Evolutionary conservation across 2,329 filamentous ascomycete species (phyloP), one percentile per base, ranked within the genome.

Genomic region (Exserohilum rostratum): DNA sequence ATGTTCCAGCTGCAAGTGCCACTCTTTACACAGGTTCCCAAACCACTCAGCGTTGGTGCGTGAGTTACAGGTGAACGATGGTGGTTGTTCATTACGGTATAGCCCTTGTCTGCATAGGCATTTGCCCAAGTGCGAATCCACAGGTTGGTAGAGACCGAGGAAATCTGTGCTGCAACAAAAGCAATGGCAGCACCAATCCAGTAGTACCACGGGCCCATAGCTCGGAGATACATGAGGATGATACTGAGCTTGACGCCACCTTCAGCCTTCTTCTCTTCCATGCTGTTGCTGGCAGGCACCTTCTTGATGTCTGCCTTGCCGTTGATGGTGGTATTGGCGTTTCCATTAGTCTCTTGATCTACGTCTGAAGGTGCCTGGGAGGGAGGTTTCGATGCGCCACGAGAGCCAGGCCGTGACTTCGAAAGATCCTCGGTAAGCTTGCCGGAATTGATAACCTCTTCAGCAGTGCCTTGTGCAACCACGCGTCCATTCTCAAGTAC

Each of bases 151-250:
- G 89, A 91, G 2, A 98, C 89, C 20, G 90, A 90, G 3, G 90
- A 89, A 30, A 96, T 74, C 72, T 99, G 95, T 71, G 97, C 93
- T 39, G 89, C 78, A 25, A 83, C 82, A 69, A 99, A 98, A 33
- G 93, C 87, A 4, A 87, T 63, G 12, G 87, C 77, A 17, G 93
- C 90, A 31, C 90, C 78, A 43, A 89, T 75, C 95, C 95, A 99
- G 78, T 96, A 99, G 83, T 91, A 93, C 91, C 92, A 96, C 4
- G 88, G 83, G n/a, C 95, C 95, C 95, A 99, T 99, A 60, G 93
- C 85, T 55, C 78, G 79, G 15, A 99, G 83, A 72, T 99, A 99
- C 71, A 96, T 86, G 57, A 87, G 80, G 67, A 99, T 89, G 46
- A 96, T 93, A 18, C 85, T 83, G 82, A 91, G 88, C 73, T 96